phyloP scores from a whole-genome alignment of 1,284 basidiomycete genomes.

The Cryptococcus sp. region DNA sequence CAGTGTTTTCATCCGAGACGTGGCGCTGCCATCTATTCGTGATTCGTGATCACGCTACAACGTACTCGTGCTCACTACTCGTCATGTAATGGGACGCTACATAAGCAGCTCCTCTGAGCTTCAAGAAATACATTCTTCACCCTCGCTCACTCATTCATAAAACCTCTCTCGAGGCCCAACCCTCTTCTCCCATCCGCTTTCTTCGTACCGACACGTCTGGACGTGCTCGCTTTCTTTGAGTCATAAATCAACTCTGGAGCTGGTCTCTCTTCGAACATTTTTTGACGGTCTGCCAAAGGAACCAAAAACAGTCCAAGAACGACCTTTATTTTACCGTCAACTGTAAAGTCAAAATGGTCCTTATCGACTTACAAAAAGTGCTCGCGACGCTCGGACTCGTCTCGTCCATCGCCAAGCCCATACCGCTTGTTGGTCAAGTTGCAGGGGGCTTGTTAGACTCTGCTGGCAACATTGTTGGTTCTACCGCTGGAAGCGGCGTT shows the following conservation, averaged over 20 bases:
- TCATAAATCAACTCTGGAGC: slow-evolving; percentile 11
- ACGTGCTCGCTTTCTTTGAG: slow-evolving; percentile 16
- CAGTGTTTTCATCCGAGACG: too few species aligned
- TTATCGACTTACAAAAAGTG: slow-evolving; percentile 34
- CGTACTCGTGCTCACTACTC: too few species aligned
- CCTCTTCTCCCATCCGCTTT: slow-evolving; percentile 1
- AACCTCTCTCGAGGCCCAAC: neutral
- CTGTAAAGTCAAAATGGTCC: slow-evolving; percentile 17
- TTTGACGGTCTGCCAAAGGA: slow-evolving; percentile 1
- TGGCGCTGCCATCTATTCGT: too few species aligned
- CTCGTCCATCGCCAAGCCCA: slow-evolving; percentile 32
- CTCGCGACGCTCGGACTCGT: slow-evolving; percentile 30
- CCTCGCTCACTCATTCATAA: neutral
- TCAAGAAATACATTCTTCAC: too few species aligned
- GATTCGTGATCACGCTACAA: too few species aligned
- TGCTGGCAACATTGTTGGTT: slow-evolving; percentile 21
- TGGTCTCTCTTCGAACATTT: slow-evolving; percentile 8
- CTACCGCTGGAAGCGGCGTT: slow-evolving; percentile 15
- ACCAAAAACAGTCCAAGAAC: too few species aligned
- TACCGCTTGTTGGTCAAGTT: slow-evolving; percentile 28
- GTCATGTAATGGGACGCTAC: too few species aligned
- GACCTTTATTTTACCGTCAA: too few species aligned
- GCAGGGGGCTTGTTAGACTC: slow-evolving; percentile 28
- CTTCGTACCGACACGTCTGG: slow-evolving; percentile 20
- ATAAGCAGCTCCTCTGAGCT: too few species aligned